These are phyloP conservation scores for Acacia crassicarpa DNA, from an alignment of 306 rosid genomes.

Conservation along the genomic window DNA sequence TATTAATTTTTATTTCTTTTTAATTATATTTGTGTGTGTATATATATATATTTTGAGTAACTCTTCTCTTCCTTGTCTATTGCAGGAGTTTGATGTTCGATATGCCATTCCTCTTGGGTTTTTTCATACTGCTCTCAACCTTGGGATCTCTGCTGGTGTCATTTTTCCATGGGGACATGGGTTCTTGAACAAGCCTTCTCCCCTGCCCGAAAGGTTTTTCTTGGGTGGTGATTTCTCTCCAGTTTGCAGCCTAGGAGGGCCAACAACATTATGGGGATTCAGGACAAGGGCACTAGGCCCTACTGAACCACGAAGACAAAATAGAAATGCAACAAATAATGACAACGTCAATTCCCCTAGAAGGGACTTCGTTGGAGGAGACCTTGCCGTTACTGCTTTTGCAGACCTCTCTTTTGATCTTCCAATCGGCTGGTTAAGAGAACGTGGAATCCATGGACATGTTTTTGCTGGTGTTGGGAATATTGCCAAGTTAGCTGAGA, in stretches of 20 bases:
- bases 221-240: conserved; percentile 95
- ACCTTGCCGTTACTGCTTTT: conserved; percentile 87
- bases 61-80: conserved; percentile 14
- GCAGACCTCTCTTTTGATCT: conserved; percentile 87
- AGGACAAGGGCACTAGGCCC: conserved; percentile 84
- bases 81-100: conserved; percentile 83
- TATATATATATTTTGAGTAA: conserved; percentile 1
- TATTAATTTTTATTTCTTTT: background rate
- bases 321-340: conserved; percentile 38
- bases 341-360: conserved; percentile 42
- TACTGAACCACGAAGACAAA: conserved; percentile 67
- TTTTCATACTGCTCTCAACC: conserved; percentile 71
- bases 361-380: conserved; percentile 83
- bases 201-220: conserved; percentile 85
- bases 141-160: conserved; percentile 79
- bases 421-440: conserved; percentile 80
- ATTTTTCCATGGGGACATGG: conserved; percentile 82
- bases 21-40: background rate
- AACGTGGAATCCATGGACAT: conserved; percentile 81
- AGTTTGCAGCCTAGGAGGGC: conserved; percentile 81
- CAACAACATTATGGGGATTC: conserved; percentile 83
- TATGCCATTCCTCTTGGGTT: conserved; percentile 75
- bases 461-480: conserved; percentile 84
- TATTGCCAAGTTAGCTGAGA: conserved; percentile 68
- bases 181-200: conserved; percentile 70